Conservation (phyloP, 164 flowering plant genomes). For the Vitis labrusca region DNA sequence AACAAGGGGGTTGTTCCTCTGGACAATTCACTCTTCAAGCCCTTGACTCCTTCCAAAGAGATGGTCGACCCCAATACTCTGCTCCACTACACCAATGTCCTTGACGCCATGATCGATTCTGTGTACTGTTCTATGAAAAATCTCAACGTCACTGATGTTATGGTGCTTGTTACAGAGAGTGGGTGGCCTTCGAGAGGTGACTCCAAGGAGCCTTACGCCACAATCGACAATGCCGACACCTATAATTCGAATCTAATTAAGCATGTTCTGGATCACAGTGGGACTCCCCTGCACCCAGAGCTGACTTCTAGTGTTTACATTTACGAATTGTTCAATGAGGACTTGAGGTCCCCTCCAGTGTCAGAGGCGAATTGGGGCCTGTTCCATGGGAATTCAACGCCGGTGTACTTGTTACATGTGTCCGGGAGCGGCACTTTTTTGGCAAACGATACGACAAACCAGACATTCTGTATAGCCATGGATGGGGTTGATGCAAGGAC, state of each 20-base stretch:
- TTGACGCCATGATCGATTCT: conserved; percentile 92
- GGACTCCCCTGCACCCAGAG: conserved; percentile 89
- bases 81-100: conserved; percentile 88
- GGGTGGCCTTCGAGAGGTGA: conserved; percentile 97
- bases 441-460: conserved; percentile 91
- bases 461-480: conserved; percentile 77
- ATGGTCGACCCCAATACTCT: conserved; percentile 96
- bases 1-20: conserved; percentile 91
- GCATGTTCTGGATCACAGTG: conserved; percentile 66
- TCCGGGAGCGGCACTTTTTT: conserved; percentile 77
- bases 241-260: conserved; percentile 88
- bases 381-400: conserved; percentile 70
- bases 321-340: conserved; percentile 92
- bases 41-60: conserved; percentile 80
- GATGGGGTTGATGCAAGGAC: conserved; percentile 68
- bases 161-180: conserved; percentile 76
- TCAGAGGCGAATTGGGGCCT: conserved; percentile 95
- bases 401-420: conserved; percentile 82
- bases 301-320: conserved; percentile 78
- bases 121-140: conserved; percentile 85
- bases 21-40: conserved; percentile 76
- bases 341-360: conserved; percentile 67
- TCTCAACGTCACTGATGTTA: conserved; percentile 71
- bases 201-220: conserved; percentile 78
- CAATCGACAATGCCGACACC: conserved; percentile 78